Conservation (phyloP, 345 rosid species). For the Eucalyptus viminalis region DNA sequence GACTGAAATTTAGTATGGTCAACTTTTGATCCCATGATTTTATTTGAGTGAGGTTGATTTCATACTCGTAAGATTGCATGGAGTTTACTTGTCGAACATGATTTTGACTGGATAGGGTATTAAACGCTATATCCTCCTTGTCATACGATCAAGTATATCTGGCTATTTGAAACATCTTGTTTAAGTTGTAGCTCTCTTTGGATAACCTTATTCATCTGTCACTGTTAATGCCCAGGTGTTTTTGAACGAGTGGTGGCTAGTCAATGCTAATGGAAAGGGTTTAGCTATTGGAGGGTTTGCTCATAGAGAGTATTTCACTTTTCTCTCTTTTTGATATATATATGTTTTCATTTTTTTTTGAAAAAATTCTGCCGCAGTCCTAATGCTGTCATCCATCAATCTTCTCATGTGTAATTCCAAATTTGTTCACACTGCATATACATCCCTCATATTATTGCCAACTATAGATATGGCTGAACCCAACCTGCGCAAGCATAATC, state of each 20-base stretch:
- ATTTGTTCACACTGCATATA: neutral
- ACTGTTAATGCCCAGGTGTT: conserved; percentile 5
- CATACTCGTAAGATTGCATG: neutral
- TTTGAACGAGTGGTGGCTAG: conserved; percentile 30
- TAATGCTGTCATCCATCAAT: neutral
- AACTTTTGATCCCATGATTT: neutral
- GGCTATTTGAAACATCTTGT: neutral
- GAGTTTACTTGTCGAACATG: neutral
- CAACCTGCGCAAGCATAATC: neutral
- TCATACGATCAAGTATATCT: neutral
- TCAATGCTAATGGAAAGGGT: neutral
- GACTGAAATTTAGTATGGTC: neutral
- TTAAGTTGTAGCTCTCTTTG: neutral
- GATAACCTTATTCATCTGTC: neutral
- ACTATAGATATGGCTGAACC: neutral
- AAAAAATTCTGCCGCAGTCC: neutral
- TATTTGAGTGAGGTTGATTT: neutral
- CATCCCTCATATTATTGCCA: neutral
- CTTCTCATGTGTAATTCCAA: neutral
- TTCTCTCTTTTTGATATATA: neutral
- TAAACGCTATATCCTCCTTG: neutral
- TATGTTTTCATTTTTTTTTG: neutral
- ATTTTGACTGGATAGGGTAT: neutral
- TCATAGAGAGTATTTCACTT: conserved; percentile 3
- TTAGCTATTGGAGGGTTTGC: conserved; percentile 26